These are phyloP conservation scores for Penicillium cinerascens DNA, from an alignment of 495 filamentous ascomycete genomes.

Conservation along the genomic window DNA sequence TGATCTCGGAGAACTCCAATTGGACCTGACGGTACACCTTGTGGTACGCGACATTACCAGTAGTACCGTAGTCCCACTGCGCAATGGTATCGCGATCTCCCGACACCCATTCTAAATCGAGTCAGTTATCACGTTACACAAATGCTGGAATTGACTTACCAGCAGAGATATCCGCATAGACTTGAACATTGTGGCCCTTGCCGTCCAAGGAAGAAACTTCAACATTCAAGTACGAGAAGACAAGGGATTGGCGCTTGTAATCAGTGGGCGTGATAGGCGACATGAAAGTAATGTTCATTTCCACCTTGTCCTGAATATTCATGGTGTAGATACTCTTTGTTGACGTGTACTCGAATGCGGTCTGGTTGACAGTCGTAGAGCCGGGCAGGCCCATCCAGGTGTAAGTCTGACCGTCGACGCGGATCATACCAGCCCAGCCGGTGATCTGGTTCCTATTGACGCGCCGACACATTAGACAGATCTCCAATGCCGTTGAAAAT, in stretches of 20 bases:
- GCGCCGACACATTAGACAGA: neutral
- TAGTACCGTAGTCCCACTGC: constrained; percentile 52
- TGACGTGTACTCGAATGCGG: constrained; percentile 53
- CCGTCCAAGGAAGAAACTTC: constrained; percentile 53
- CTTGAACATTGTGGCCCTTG: constrained; percentile 49
- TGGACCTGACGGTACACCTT: constrained; percentile 51
- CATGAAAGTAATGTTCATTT: constrained; percentile 56
- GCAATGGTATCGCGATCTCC: constrained; percentile 48
- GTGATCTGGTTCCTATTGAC: constrained; percentile 41
- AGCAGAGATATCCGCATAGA: constrained; percentile 60
- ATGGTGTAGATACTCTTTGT: constrained; percentile 57
- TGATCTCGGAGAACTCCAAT: constrained; percentile 49
- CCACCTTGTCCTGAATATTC: constrained; percentile 42
- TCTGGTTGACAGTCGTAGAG: constrained; percentile 45
- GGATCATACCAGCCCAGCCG: constrained; percentile 56
- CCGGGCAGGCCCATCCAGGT: constrained; percentile 54
- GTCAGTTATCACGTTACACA: constrained; percentile 7
- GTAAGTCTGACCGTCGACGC: constrained; percentile 52
- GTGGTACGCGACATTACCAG: constrained; percentile 49
- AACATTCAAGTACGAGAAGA: constrained; percentile 55
- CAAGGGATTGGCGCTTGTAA: constrained; percentile 51
- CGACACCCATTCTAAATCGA: constrained; percentile 52
- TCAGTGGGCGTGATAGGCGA: constrained; percentile 57
- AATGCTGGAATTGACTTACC: constrained; percentile 34
- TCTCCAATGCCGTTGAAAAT: neutral